Conservation (phyloP, 345 rosid genomes). For the Eucalyptus marginata region DNA sequence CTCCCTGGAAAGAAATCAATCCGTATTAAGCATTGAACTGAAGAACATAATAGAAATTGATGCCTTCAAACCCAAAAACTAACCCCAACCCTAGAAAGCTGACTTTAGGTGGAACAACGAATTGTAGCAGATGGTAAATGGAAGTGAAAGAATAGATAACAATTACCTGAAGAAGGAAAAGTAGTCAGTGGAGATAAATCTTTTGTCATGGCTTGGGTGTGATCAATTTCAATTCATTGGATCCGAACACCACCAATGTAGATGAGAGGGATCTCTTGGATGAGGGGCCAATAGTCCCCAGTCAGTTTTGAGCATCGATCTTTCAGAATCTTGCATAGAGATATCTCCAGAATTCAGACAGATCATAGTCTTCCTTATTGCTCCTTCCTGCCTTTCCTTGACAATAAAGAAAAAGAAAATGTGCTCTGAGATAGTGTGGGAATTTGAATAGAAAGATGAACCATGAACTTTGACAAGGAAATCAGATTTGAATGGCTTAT, state of each 20-base stretch:
- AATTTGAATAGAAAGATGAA: not conserved
- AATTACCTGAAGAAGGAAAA: not conserved
- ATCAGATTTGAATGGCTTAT: not conserved
- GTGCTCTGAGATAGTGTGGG: not conserved
- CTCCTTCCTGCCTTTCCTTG: not conserved
- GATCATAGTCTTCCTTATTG: not conserved
- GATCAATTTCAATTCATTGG: not conserved
- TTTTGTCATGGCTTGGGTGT: not conserved
- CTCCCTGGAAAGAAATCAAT: not conserved
- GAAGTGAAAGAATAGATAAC: too few relatives aligned
- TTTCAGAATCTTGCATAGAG: fast-evolving
- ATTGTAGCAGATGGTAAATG: not conserved
- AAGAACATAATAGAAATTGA: too few relatives aligned
- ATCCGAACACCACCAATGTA: not conserved
- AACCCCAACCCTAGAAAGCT: not conserved
- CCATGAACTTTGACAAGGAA: not conserved
- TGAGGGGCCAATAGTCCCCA: not conserved
- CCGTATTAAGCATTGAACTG: too few relatives aligned
- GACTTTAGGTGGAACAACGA: not conserved
- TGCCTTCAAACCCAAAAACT: too few relatives aligned
- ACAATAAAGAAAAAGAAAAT: not conserved
- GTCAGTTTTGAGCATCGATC: not conserved
- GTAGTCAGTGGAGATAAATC: not conserved
- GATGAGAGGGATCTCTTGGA: not conserved
- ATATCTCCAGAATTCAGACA: not conserved